Base-by-base conservation (phyloP, 1,284 basidiomycete genomes). In the Crocinoboletus sp. region DNA sequence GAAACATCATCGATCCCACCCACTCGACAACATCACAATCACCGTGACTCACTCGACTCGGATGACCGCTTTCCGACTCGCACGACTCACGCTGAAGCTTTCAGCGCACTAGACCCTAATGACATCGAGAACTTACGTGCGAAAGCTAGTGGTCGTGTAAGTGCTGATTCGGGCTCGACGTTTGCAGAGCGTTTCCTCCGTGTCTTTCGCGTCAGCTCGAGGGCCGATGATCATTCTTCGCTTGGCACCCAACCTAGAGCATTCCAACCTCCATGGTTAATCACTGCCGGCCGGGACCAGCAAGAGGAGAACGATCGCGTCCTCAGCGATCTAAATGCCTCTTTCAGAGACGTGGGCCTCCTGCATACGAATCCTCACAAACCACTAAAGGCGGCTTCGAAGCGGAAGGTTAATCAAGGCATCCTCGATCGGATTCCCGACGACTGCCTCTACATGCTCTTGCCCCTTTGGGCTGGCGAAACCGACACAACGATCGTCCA, bases 381-480 rank as follows among this genome's bases (percentile, higher is more conserved):
- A 43, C 33, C 41, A 40, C 50, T 48, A 19, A 70, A 63, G 51
- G 9, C 27, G 2, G 3, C 28, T 17, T 41, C 44, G 27, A 66
- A 53, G 45, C 59, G 52, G 22, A 61, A 44, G 43, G n/a, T 42
- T 19, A 41, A 13, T 9, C 50, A 61, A 1, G 71, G 80, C 39
- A 73, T 86, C 48, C 80, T 89, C 49, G 73, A 76, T 37, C 69
- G 76, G 32, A 72, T 88, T 20, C 82, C 83, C 0, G 64, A 76
- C 4, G 82, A 88, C 16, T 76, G 76, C 20, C 66, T 88, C 34
- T 87, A 83, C 61, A 89, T 89, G 87, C 71, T 89, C 16, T 69
- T 89, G n/a, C 86, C 86, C 4, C 70, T 89, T 28, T 89, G 86
- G 85, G 79, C 83, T 9, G 76, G 79, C n/a, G 81, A 84, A 54